phyloP scores from a whole-genome alignment of 176 grass and related monocot genomes.

The Bothriochloa decipiens region DNA sequence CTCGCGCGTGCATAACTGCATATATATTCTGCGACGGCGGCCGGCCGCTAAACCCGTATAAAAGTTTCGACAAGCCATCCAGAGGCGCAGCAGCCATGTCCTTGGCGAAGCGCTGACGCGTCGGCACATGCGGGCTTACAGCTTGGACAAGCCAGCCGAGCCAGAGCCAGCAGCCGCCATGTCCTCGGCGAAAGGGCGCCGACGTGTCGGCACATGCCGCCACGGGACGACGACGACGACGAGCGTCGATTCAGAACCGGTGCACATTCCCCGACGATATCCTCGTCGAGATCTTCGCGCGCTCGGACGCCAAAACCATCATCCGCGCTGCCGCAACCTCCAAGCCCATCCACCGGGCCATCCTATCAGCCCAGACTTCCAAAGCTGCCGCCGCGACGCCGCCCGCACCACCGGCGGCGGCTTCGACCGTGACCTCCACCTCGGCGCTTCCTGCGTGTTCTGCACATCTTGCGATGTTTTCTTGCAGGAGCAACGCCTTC shows the following conservation, averaged over 20 bases:
- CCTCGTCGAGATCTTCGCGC: slow-evolving; percentile 18
- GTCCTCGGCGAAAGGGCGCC: neutral
- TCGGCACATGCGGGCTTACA: neutral
- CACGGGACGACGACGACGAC: neutral
- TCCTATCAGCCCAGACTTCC: slow-evolving; percentile 25
- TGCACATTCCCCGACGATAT: neutral
- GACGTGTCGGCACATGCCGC: neutral
- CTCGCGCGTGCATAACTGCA: too few species aligned
- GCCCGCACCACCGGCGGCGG: neutral
- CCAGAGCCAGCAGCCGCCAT: neutral
- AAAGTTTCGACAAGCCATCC: too few species aligned
- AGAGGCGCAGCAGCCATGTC: too few species aligned
- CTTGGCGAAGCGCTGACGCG: too few species aligned
- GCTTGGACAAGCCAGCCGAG: too few species aligned
- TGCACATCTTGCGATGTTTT: neutral
- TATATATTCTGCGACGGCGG: too few species aligned
- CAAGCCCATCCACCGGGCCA: slow-evolving; percentile 18
- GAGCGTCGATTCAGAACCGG: neutral
- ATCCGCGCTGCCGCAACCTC: slow-evolving; percentile 18
- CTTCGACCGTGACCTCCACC: slow-evolving; percentile 12
- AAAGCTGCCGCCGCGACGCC: neutral
- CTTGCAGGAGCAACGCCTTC: neutral
- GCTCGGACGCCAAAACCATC: neutral
- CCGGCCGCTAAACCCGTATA: too few species aligned
- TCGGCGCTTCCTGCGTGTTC: slow-evolving; percentile 21